Evolutionary conservation across 2,329 filamentous ascomycete species (phyloP), one percentile per base, ranked within the genome.

Genomic region (Ophiostoma australiae): DNA sequence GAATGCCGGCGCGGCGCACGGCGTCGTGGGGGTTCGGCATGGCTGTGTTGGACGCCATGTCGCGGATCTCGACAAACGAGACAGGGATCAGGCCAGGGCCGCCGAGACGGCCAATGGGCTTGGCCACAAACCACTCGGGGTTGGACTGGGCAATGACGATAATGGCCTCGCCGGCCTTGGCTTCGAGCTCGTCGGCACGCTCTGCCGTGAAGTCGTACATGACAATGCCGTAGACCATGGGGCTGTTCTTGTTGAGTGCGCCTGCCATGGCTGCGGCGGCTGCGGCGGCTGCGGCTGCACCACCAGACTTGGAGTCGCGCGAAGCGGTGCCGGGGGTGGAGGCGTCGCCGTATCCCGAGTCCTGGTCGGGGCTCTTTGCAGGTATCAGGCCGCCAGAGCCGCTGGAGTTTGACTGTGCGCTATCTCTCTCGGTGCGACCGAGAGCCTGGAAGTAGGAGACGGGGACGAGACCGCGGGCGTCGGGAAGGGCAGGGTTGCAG

Each of bases 121-220:
- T 99, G 69, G 95, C 95, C 73, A 99, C 94, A 78, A 98, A 98
- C 95, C 95, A 99, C 80, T 99, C 95, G 5, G 94, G 93, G 77
- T 98, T 98, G 7, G 94, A 98, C 80, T 98, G 95, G 65, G 95
- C 95, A 78, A 98, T 98, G 70, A 99, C 94, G 75, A 99, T 97
- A 77, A 99, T 97, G 70, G 94, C 92, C 81, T 99, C 95, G 72
- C 94, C 94, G 67, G 93, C 91, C 80, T 97, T 96, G 68, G 95
- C 95, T 75, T 97, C 94, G 72, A 99, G 82, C 81, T 99, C 95
- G 79, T 99, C 95, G n/a, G 93, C 91, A 71, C 94, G 85, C 81
- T 98, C 94, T 0, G 95, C 95, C 75, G 92, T 89, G 81, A 99
- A 99, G 80, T 98, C 93, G 80, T 97, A 98, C 84, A 96, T 92